Percentiles rank a stretch among this genome's conserved stretches.
Conservation (phyloP, 1,284 basidiomycete species). For the Trichosporon ovoides region DNA sequence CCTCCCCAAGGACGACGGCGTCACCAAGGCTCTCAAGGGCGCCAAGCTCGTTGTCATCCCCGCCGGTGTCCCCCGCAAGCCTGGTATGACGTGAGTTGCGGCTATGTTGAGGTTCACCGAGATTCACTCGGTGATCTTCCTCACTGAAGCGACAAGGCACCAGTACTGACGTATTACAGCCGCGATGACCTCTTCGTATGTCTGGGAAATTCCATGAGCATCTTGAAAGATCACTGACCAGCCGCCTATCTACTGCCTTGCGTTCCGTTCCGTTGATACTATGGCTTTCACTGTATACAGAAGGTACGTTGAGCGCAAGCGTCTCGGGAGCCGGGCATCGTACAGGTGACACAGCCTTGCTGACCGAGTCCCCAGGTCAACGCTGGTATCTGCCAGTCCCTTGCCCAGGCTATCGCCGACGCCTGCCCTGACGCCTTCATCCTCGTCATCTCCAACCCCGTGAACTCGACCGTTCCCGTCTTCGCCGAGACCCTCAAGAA, state of each 20-base stretch:
- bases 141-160: not conserved
- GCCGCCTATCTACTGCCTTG: not conserved
- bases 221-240: constrained; percentile 1
- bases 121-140: not conserved
- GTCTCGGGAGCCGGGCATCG: not conserved
- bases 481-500: constrained; percentile 89
- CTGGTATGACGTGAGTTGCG: constrained; percentile 56
- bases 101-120: not conserved
- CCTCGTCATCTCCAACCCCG: constrained; percentile 89
- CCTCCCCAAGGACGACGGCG: constrained; percentile 47
- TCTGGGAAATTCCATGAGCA: constrained; percentile 19
- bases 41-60: constrained; percentile 84
- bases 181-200: constrained; percentile 98
- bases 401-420: constrained; percentile 80
- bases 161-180: constrained; percentile 23
- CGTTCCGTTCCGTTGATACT: not conserved
- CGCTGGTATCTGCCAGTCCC: constrained; percentile 75
- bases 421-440: constrained; percentile 85
- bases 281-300: constrained; percentile 14
- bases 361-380: constrained; percentile 35
- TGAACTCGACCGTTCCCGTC: constrained; percentile 87
- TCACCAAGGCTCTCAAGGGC: constrained; percentile 44
- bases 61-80: constrained; percentile 93
- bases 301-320: constrained; percentile 26
- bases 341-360: not conserved